A percentile compares a stretch with the other conserved stretches of the same genome.
phyloP scores from a whole-genome alignment of 129 eudicot species.

The Apium graveolens region DNA sequence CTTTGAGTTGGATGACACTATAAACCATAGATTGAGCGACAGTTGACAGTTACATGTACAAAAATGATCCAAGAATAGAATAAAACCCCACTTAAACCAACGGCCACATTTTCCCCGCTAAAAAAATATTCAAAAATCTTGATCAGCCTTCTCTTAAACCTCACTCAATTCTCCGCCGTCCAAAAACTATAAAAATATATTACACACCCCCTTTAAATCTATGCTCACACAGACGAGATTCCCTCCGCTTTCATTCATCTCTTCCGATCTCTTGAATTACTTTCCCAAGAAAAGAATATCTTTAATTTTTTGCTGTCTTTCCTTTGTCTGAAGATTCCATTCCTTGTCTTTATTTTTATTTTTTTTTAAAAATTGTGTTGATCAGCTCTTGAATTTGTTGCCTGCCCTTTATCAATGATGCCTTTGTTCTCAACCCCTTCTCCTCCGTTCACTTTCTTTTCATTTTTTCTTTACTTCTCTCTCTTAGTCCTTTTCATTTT shows the following conservation, averaged over 20 bases:
- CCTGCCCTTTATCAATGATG: slow-evolving; percentile 61
- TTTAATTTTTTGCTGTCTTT: slow-evolving; percentile 26
- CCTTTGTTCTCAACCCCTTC: slow-evolving; percentile 44
- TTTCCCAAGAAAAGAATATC: slow-evolving; percentile 71
- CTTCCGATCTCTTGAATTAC: slow-evolving; percentile 40
- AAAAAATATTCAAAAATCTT: not conserved
- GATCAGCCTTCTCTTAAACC: not conserved
- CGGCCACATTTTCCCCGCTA: not conserved
- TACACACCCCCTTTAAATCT: not conserved
- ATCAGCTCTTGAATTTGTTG: not conserved
- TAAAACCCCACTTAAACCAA: not conserved
- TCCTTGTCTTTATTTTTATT: slow-evolving; percentile 15
- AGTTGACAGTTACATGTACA: slow-evolving; percentile 4
- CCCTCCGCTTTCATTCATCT: slow-evolving; percentile 14
- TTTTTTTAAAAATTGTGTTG: slow-evolving; percentile 5
- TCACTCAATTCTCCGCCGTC: slow-evolving; percentile 8
- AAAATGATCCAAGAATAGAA: not conserved
- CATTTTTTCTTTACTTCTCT: slow-evolving; percentile 24
- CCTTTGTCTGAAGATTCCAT: slow-evolving; percentile 43
- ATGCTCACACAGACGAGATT: not conserved
- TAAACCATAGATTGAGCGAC: not conserved
- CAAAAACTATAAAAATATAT: not conserved
- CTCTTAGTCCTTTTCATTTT: slow-evolving; percentile 61
- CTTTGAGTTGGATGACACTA: slow-evolving; percentile 3
- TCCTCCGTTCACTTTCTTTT: slow-evolving; percentile 28